Evolutionary conservation across 2,329 filamentous ascomycete genomes (phyloP).

Genomic region (Curvularia sp.): DNA sequence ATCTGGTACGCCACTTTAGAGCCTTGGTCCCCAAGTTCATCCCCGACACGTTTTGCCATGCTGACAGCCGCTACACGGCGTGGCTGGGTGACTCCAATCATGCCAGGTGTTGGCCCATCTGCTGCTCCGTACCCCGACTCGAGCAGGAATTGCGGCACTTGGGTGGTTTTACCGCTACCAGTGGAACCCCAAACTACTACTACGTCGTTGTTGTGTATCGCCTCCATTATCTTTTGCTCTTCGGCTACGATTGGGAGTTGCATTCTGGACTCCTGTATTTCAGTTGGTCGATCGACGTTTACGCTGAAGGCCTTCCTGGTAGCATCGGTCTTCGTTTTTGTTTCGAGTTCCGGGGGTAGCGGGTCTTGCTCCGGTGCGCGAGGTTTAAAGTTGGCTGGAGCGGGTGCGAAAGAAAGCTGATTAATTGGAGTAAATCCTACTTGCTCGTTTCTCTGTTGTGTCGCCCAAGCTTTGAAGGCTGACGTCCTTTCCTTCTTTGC

Average conservation of each 20-base stretch:
- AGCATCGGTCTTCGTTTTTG: slow-evolving; percentile 61
- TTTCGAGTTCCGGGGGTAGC: slow-evolving; percentile 70
- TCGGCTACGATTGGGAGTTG: slow-evolving; percentile 90
- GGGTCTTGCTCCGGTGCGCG: slow-evolving; percentile 74
- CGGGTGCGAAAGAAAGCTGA: slow-evolving; percentile 48
- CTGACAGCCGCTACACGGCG: slow-evolving; percentile 94
- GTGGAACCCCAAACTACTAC: slow-evolving; percentile 94
- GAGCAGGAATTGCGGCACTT: slow-evolving; percentile 94
- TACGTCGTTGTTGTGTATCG: slow-evolving; percentile 87
- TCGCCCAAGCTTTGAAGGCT: slow-evolving; percentile 94
- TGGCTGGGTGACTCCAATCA: slow-evolving; percentile 95
- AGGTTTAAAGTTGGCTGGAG: slow-evolving; percentile 71
- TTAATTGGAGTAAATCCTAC: slow-evolving; percentile 70
- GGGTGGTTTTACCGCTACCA: slow-evolving; percentile 96
- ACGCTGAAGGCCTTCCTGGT: slow-evolving; percentile 80
- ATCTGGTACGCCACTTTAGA: slow-evolving; percentile 86
- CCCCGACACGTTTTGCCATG: slow-evolving; percentile 90
- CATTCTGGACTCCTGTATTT: slow-evolving; percentile 79
- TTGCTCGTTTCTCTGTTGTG: slow-evolving; percentile 82
- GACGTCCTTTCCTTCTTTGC: slow-evolving; percentile 59
- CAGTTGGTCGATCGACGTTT: slow-evolving; percentile 70
- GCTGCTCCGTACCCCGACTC: slow-evolving; percentile 89
- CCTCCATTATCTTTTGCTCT: slow-evolving; percentile 98
- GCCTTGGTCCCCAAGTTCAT: slow-evolving; percentile 82
- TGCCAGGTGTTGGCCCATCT: slow-evolving; percentile 79